Percentiles rank a stretch among this genome's conserved stretches.
Conservation (phyloP, 129 eudicot genomes). For the Kitagawia praeruptora region DNA sequence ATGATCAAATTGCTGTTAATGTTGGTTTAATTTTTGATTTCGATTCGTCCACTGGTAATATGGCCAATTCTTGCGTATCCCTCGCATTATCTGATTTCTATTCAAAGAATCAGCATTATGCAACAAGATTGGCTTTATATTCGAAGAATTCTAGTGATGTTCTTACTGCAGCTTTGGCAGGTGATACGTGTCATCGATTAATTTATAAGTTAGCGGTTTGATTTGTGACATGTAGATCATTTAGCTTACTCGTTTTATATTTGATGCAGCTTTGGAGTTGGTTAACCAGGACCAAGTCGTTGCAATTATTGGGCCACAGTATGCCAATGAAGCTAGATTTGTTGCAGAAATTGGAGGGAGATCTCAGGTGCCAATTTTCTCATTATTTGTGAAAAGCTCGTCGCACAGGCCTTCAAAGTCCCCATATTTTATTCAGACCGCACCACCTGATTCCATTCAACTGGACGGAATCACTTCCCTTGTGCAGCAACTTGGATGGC, state of each 20-base stretch:
- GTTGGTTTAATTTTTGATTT: constrained; percentile 23
- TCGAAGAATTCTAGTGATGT: constrained; percentile 5
- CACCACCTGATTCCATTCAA: constrained; percentile 14
- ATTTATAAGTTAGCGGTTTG: neutral
- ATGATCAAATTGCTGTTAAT: neutral
- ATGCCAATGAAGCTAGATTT: constrained; percentile 4
- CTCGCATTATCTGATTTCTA: constrained; percentile 22
- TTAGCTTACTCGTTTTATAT: neutral
- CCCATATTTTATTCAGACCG: constrained; percentile 11
- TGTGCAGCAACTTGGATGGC: constrained; percentile 22
- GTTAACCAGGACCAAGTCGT: constrained; percentile 21
- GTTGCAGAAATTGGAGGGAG: constrained; percentile 25
- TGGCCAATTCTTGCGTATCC: constrained; percentile 12
- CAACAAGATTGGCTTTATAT: constrained; percentile 16
- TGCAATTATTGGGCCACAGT: constrained; percentile 28
- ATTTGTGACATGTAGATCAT: neutral
- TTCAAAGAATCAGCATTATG: constrained; percentile 4
- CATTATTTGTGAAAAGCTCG: constrained; percentile 23
- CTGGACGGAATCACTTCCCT: constrained; percentile 19
- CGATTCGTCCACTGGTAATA: constrained; percentile 8
- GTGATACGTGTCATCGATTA: neutral
- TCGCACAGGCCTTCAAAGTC: neutral
- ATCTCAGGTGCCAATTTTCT: constrained; percentile 28
- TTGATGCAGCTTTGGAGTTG: constrained; percentile 27
- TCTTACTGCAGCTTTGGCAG: constrained; percentile 21